Conservation (phyloP, 495 filamentous ascomycete genomes). For the Podospora sp. region DNA sequence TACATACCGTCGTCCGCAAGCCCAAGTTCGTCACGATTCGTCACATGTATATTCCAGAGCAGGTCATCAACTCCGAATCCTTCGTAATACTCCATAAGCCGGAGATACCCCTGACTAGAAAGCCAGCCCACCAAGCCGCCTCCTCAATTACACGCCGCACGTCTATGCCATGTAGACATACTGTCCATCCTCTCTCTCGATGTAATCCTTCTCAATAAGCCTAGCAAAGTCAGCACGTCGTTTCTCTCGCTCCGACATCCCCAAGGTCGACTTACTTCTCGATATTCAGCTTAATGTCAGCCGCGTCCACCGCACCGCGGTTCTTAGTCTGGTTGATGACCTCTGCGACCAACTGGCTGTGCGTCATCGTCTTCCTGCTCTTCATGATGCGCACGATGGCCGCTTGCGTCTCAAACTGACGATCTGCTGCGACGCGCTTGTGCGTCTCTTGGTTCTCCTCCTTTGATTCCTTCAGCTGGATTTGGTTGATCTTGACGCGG, state of each 20-base stretch:
- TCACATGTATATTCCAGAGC: neutral
- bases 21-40: neutral
- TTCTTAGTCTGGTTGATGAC: conserved; percentile 86
- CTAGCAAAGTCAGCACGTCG: neutral
- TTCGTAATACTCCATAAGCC: neutral
- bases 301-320: conserved; percentile 78
- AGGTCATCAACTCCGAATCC: neutral
- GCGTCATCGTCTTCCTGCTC: conserved; percentile 81
- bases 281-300: conserved; percentile 93
- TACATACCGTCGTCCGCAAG: neutral
- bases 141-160: neutral
- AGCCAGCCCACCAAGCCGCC: neutral
- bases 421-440: conserved; percentile 81
- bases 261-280: conserved; percentile 67
- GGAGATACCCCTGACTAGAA: neutral
- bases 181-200: conserved; percentile 78
- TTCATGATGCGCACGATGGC: conserved; percentile 99
- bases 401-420: conserved; percentile 94
- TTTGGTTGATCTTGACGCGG: conserved; percentile 97
- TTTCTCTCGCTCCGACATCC: neutral
- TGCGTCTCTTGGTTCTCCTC: conserved; percentile 91
- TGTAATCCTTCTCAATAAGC: conserved; percentile 88
- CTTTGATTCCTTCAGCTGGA: conserved; percentile 90
- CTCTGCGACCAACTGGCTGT: conserved; percentile 78
- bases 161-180: conserved; percentile 80